Evolutionary conservation across 2,329 filamentous ascomycete species (phyloP), one percentile per base, ranked within the genome.

Genomic region (Lachnellula occidentalis): DNA sequence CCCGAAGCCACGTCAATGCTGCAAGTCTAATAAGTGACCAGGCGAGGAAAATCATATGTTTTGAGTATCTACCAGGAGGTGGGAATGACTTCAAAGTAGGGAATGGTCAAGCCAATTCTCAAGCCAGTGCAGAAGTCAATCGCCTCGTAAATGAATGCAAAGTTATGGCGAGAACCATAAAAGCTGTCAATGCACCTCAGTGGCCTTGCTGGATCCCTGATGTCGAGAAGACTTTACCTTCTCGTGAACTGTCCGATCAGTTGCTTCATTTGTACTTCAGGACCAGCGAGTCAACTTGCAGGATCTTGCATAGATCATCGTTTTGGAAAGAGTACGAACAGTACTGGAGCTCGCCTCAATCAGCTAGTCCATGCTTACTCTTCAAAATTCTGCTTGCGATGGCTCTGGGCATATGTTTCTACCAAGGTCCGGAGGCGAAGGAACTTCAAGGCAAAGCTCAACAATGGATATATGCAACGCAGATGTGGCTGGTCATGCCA

Each of bases 301-400:
- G 73, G 24, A 70, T 79, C 45, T 55, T 79, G 5, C 76, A 79
- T 56, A 64, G 70, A n/a, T 74, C 75, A 4, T 70, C 70, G 0
- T 79, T 79, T 57, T 69, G 70, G 64, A 66, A 68, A 50, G 72
- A 76, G 22, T 78, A 76, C 53, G 53, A 62, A 6, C 59, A 58
- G 0, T 74, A 76, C 58, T 77, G 74, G 75, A 58, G 67, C 6
- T 56, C 69, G 4, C 60, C 65, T 11, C 34, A 54, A 3, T 42
- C 43, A 5, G 51, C 54, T 3, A 58, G 41, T 41, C 45, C 7
- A 43, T 49, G 4, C 45, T 42, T 7, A 59, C 62, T 39, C 49
- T 60, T 65, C 6, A 62, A 65, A 43, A 41, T 67, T 5, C 45
- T 66, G 3, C 58, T 67, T 9, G 59, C 59, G 5, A 60, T 67